Evolutionary conservation across 805 yeast genomes (phyloP).

Genomic region (Pichia nakasei): DNA sequence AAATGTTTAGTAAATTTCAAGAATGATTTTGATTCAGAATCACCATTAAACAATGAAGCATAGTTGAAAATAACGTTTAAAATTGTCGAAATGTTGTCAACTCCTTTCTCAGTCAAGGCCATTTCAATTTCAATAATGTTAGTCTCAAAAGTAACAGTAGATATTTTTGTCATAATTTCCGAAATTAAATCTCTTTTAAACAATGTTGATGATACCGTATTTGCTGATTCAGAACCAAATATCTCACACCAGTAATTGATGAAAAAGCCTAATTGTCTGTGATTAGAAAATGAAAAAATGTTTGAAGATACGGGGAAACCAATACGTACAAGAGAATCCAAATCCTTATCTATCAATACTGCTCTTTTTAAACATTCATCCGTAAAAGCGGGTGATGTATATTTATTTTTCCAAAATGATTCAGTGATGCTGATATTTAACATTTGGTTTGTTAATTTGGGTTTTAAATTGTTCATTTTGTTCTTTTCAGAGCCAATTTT

Average conservation of each 20-base stretch:
- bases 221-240: conserved; percentile 53
- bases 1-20: conserved; percentile 19
- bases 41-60: conserved; percentile 13
- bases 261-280: conserved; percentile 23
- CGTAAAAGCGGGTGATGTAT: conserved; percentile 20
- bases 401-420: conserved; percentile 16
- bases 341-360: conserved; percentile 29
- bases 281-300: conserved; percentile 4
- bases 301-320: conserved; percentile 27
- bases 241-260: conserved; percentile 44
- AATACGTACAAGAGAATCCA: conserved; percentile 33
- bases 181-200: conserved; percentile 28
- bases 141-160: conserved; percentile 14
- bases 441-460: not conserved
- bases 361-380: conserved; percentile 16
- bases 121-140: conserved; percentile 39
- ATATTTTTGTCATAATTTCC: conserved; percentile 31
- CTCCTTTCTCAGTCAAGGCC: conserved; percentile 39
- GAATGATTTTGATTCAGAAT: not conserved
- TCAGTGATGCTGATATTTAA: conserved; percentile 7
- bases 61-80: conserved; percentile 29
- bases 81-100: conserved; percentile 27
- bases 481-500: conserved; percentile 18
- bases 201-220: conserved; percentile 39
- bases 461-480: not conserved